These are phyloP conservation scores for Crithidia expoeki DNA, from an alignment of 208 protist genomes.

Conservation along the genomic window DNA sequence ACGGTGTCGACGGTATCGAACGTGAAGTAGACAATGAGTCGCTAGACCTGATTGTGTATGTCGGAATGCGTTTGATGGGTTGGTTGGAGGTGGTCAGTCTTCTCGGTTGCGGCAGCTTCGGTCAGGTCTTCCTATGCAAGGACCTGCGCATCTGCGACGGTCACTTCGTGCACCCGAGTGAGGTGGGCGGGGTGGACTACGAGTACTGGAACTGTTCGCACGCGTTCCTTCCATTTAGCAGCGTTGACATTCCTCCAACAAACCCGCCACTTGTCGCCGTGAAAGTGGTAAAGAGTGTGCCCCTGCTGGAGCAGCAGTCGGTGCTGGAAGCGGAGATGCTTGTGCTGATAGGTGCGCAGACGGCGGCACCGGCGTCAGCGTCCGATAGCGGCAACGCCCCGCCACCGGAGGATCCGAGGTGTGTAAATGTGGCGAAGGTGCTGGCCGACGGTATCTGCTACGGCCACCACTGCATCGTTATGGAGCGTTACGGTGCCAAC, in stretches of 20 bases:
- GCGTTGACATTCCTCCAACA: slow-evolving; percentile 59
- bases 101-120: slow-evolving; percentile 81
- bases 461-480: slow-evolving; percentile 91
- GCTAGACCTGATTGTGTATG: slow-evolving; percentile 77
- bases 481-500: slow-evolving; percentile 92
- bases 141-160: slow-evolving; percentile 73
- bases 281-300: slow-evolving; percentile 85
- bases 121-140: slow-evolving; percentile 88
- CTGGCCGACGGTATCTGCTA: slow-evolving; percentile 78
- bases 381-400: slow-evolving; percentile 23
- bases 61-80: slow-evolving; percentile 82
- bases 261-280: slow-evolving; percentile 77
- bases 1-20: slow-evolving; percentile 67
- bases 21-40: slow-evolving; percentile 81
- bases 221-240: slow-evolving; percentile 75
- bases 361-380: slow-evolving; percentile 15
- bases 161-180: slow-evolving; percentile 71
- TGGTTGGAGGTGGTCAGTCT: slow-evolving; percentile 85
- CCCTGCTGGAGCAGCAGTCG: slow-evolving; percentile 77
- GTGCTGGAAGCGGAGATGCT: slow-evolving; percentile 87
- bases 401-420: slow-evolving; percentile 66
- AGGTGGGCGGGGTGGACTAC: slow-evolving; percentile 80
- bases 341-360: slow-evolving; percentile 78
- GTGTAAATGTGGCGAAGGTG: slow-evolving; percentile 62
- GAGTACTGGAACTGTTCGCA: slow-evolving; percentile 87